Conservation (phyloP, 2,329 filamentous ascomycete species). For the Penicillium sp. region DNA sequence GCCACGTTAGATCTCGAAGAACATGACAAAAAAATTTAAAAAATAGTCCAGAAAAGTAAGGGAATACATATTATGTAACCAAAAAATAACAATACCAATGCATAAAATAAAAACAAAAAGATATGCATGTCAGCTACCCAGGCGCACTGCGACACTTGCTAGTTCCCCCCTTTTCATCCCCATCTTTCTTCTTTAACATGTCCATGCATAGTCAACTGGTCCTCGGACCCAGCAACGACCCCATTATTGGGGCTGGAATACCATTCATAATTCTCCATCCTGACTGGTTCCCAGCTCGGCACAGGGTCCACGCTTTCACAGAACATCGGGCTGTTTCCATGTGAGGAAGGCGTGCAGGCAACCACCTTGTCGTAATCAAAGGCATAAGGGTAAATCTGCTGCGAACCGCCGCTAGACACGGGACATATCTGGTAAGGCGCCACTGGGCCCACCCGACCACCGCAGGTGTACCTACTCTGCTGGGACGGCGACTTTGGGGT, state of each 20-base stretch:
- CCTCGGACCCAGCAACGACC: slow-evolving; percentile 15
- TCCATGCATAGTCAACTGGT: slow-evolving; percentile 18
- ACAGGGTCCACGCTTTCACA: slow-evolving; percentile 24
- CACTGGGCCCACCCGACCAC: too few species aligned
- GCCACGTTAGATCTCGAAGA: background rate
- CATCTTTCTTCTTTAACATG: background rate
- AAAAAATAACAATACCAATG: background rate
- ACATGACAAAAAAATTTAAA: slow-evolving; percentile 4
- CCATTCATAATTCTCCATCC: slow-evolving; percentile 17
- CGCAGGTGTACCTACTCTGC: too few species aligned
- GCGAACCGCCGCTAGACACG: background rate
- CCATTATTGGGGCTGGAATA: slow-evolving; percentile 17
- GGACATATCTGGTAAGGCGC: background rate
- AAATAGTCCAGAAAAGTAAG: background rate
- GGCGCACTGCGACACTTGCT: background rate
- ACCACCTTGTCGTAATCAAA: slow-evolving; percentile 25
- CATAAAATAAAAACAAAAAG: background rate
- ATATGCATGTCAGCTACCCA: background rate
- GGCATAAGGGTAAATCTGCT: background rate
- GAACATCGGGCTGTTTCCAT: slow-evolving; percentile 27
- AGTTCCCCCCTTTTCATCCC: slow-evolving; percentile 2
- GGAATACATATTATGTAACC: background rate
- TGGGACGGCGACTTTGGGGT: too few species aligned
- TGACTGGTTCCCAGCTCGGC: slow-evolving; percentile 16
- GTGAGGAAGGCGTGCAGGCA: slow-evolving; percentile 28